phyloP scores from a whole-genome alignment of 2,329 filamentous ascomycete species.

The Nothophaeocryptopus gaeumannii region DNA sequence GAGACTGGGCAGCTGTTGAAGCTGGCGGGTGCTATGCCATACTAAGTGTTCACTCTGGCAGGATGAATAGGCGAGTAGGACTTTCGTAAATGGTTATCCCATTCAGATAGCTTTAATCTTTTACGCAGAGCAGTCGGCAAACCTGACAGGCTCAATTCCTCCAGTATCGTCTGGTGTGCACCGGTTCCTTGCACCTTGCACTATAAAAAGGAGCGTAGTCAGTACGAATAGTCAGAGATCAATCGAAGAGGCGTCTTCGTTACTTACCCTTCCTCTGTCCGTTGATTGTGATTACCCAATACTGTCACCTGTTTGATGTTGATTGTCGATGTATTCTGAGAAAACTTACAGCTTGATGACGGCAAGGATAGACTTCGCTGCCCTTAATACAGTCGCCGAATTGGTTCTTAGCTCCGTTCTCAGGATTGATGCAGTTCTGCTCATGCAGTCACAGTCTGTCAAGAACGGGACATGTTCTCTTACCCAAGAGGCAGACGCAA shows the following conservation, averaged over 20 bases:
- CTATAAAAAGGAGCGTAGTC: neutral
- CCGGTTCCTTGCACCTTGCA: neutral
- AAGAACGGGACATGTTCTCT: neutral
- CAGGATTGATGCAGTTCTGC: neutral
- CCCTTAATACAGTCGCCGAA: neutral
- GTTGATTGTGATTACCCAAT: neutral
- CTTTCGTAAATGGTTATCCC: too few species aligned
- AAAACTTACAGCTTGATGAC: slow-evolving; percentile 1
- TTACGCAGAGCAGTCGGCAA: neutral
- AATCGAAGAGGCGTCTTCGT: too few species aligned
- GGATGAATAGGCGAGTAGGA: too few species aligned
- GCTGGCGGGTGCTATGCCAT: slow-evolving; percentile 37
- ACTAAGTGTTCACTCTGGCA: neutral
- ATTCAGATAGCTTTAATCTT: too few species aligned
- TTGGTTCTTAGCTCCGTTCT: neutral
- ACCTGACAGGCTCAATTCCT: neutral
- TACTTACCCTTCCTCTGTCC: neutral
- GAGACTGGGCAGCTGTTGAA: slow-evolving; percentile 36
- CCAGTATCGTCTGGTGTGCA: neutral
- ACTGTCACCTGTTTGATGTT: neutral
- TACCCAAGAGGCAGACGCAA: neutral
- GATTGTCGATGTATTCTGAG: neutral
- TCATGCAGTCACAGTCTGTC: neutral
- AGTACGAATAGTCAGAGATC: too few species aligned
- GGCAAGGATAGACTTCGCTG: neutral